Evolutionary conservation across 129 eudicot species (phyloP).

Genomic region (Oenanthe sinensis): DNA sequence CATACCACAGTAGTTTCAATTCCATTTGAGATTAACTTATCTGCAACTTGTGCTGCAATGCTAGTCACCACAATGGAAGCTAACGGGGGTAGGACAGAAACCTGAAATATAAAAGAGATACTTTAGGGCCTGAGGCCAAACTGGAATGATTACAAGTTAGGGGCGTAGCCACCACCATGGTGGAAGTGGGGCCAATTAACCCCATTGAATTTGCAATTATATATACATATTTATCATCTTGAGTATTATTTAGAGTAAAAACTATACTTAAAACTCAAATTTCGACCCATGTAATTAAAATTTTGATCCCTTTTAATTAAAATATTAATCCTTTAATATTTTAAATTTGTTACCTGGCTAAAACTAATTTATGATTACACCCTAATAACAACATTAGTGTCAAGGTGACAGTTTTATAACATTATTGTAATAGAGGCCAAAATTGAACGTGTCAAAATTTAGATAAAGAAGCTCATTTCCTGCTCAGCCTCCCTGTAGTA

Average conservation of each 20-base stretch:
- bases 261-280: background rate
- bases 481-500: background rate
- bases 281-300: background rate
- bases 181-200: background rate
- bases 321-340: no score
- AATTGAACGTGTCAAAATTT: background rate
- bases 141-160: background rate
- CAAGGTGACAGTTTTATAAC: background rate
- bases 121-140: background rate
- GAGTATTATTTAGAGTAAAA: background rate
- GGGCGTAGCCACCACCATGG: background rate
- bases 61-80: conserved; percentile 76
- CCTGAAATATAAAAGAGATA: conserved; percentile 39
- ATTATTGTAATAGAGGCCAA: background rate
- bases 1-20: conserved; percentile 77
- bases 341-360: background rate
- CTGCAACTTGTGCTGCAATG: conserved; percentile 89
- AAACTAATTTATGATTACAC: background rate
- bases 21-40: conserved; percentile 68
- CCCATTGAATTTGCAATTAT: background rate
- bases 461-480: background rate
- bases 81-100: conserved; percentile 91
- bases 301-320: no score
- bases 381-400: background rate
- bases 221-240: background rate